Conservation (phyloP, 2,329 filamentous ascomycete genomes). For the Paecilomyces variotii region DNA sequence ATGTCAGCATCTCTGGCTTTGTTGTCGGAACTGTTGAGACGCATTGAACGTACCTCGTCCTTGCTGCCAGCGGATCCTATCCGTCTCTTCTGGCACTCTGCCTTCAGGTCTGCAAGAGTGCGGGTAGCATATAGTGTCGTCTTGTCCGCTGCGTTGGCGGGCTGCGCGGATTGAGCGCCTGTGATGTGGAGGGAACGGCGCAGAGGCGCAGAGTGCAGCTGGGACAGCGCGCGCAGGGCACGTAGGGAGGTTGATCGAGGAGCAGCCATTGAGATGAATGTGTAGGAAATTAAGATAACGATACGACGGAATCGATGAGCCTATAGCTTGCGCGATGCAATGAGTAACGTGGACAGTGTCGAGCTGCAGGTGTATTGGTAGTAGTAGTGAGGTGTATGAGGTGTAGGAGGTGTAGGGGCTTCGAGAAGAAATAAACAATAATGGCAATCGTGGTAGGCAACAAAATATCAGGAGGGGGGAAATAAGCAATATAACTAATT, state of each 20-base stretch:
- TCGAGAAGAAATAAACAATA: neutral
- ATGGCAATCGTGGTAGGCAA: neutral
- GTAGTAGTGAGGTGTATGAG: neutral
- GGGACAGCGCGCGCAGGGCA: constrained; percentile 36
- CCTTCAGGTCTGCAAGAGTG: constrained; percentile 43
- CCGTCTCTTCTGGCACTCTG: constrained; percentile 44
- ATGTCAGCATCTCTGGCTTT: constrained; percentile 2
- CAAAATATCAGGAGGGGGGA: neutral
- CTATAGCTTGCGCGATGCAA: constrained; percentile 1
- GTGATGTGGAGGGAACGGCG: constrained; percentile 53
- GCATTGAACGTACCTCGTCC: constrained; percentile 36
- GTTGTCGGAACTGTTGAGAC: neutral
- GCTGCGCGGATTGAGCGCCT: constrained; percentile 48
- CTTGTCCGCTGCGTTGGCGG: constrained; percentile 43
- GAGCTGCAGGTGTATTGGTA: neutral
- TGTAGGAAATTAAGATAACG: neutral
- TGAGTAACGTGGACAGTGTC: constrained; percentile 4
- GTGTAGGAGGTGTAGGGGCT: neutral
- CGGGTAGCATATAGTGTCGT: constrained; percentile 44
- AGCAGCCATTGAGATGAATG: constrained; percentile 30
- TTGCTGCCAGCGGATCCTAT: constrained; percentile 41
- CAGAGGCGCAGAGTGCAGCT: constrained; percentile 24
- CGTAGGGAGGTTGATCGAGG: constrained; percentile 38
- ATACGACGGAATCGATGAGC: neutral
- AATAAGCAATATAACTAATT: constrained; percentile 9